Evolutionary conservation across 495 filamentous ascomycete species (phyloP), one percentile per base, ranked within the genome.

Genomic region (Neohortaea acidophila): DNA sequence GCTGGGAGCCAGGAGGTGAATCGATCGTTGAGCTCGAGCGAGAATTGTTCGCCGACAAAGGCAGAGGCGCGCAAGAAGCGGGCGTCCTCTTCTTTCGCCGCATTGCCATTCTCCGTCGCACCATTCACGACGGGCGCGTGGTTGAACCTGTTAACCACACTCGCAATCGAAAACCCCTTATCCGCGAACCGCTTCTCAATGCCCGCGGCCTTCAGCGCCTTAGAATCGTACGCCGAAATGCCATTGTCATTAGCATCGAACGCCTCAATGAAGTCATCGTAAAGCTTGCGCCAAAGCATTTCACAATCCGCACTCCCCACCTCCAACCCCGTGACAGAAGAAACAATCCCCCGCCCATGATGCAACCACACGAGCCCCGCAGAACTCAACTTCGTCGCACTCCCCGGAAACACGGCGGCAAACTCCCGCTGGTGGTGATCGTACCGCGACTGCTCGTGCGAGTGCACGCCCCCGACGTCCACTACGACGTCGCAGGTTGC

Each of bases 171-270:
- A 61, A 93, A 83, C 3, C 78, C 81, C 31, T 77, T 73, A 45
- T 84, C 69, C 41, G 73, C 74, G 58, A 93, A 97, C 38, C 73
- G 68, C 62, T 83, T 85, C 56, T 81, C 58, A 28, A 93, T 51
- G 10, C 70, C 73, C 1, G 79, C 77, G 7, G 69, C 68, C 13
- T 59, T 53, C 6, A 92, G 49, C 4, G 62, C 72, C 5, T 66
- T 27, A 1, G 73, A 55, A 50, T 87, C 81, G 59, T 93, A 94
- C 28, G 60, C 73, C 13, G 69, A 70, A 53, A 97, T 80, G 44
- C 89, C 89, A 59, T 97, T 97, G 64, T 97, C 89, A 57, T 96
- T 86, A 39, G 85, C 89, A 60, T 97, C 89, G 27, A 97, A 73
- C 13, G 89, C 83, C 61, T 97, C 89, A 59, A 97, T 73, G 60